Base-by-base conservation (phyloP, 2,329 filamentous ascomycete genomes). In the Nannizzia gypsea region DNA sequence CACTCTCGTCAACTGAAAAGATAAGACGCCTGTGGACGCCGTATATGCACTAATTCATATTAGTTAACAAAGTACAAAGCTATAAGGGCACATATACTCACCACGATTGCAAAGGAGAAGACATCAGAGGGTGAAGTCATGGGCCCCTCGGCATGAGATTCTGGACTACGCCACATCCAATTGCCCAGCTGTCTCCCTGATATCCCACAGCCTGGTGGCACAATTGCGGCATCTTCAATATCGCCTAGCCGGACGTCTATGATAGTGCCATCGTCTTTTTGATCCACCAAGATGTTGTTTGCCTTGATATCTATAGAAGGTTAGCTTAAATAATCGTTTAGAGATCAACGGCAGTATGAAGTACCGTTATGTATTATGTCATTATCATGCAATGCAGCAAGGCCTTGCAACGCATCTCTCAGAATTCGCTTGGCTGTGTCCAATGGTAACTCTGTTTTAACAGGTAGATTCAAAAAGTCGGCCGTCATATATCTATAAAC, bases 401-500 rank as follows among this genome's bases (percentile, higher is more conserved):
- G 42, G 8, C 20, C 42, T 50, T 68, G 66, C 22, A 78, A 67
- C 24, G 74, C 70, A 60, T 74, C 72, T 61, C 74, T 72, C 11
- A 78, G 67, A 50, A 77, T 71, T 54, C 69, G 67, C 65, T 76
- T 78, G 52, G 70, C 71, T n/a, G 68, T 63, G 22, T 66, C 57
- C 38, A 73, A 59, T 11, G 73, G 66, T 13, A 76, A 58, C 28
- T 73, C 67, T 62, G 71, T 73, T 63, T 73, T 71, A 55, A 66
- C 71, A 59, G 76, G 70, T 8, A 20, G 31, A 62, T 69, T 69
- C 59, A 77, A 71, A 9, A 77, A 68, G 64, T 77, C 66, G 55
- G 74, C 71, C 4, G 68, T 71, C 59, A 77, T 65, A 65, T 76
- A 76, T 61, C 71, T 71, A 61, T 75, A 77, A 60, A 75, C 72